Evolutionary conservation across 352 stramenopile species (phyloP).

Genomic region (Phytophthora aleatoria): DNA sequence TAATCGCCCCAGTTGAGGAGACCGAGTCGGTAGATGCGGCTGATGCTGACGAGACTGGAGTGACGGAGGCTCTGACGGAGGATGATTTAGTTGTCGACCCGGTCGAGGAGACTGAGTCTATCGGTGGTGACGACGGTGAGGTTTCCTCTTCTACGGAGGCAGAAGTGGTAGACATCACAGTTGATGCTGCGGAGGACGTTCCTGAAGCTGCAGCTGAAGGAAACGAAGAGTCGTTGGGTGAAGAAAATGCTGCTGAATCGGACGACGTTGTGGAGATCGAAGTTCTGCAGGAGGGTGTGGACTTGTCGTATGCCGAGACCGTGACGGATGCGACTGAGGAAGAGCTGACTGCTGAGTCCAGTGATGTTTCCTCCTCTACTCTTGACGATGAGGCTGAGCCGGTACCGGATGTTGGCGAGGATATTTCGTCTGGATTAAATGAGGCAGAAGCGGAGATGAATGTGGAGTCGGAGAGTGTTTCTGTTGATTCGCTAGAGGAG

Average conservation of each 20-base stretch:
- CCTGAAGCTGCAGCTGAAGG: conserved; percentile 1
- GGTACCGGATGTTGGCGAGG: conserved; percentile 3
- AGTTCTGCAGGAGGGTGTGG: conserved; percentile 26
- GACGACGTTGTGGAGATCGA: conserved; percentile 28
- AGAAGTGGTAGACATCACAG: conserved; percentile 4
- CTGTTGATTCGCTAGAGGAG: background rate
- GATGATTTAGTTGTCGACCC: background rate
- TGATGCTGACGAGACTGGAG: background rate
- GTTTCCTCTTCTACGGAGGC: background rate
- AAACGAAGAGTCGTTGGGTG: conserved; percentile 1
- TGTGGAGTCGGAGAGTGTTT: conserved; percentile 4
- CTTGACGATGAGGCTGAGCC: conserved; percentile 1
- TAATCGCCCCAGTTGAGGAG: background rate
- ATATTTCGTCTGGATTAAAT: background rate
- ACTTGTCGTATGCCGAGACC: conserved; percentile 24
- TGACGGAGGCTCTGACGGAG: background rate
- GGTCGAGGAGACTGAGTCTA: conserved; percentile 9
- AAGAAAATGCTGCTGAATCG: conserved; percentile 1
- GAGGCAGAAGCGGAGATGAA: background rate
- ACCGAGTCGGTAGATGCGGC: background rate
- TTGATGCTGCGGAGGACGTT: conserved; percentile 1
- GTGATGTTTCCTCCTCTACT: background rate
- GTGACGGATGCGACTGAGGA: conserved; percentile 9
- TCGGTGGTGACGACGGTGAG: conserved; percentile 2
- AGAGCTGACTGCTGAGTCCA: conserved; percentile 29